Percentiles rank a stretch among this genome's conserved stretches.
Conservation (phyloP, 1,284 basidiomycete genomes). For the Ustilago tritici region DNA sequence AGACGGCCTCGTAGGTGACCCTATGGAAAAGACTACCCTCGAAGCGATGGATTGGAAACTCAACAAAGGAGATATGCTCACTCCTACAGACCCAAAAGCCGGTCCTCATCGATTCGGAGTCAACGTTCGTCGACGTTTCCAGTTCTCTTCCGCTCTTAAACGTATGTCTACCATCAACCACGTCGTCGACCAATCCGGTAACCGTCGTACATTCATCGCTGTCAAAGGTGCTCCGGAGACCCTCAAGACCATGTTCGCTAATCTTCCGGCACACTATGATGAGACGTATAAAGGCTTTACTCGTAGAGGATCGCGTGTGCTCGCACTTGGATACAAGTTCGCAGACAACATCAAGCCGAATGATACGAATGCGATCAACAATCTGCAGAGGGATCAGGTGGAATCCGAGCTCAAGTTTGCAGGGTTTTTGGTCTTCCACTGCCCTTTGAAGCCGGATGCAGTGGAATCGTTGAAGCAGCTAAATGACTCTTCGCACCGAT, state of each 20-base stretch:
- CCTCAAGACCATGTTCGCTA: slow-evolving; percentile 63
- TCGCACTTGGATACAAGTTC: slow-evolving; percentile 68
- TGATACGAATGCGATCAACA: slow-evolving; percentile 49
- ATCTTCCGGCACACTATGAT: slow-evolving; percentile 67
- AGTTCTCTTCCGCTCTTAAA: slow-evolving; percentile 68
- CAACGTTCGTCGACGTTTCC: slow-evolving; percentile 66
- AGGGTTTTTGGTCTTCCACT: slow-evolving; percentile 69
- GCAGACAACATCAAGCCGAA: slow-evolving; percentile 48
- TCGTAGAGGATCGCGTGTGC: slow-evolving; percentile 65
- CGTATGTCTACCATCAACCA: slow-evolving; percentile 67
- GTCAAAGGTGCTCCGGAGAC: slow-evolving; percentile 69
- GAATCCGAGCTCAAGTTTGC: slow-evolving; percentile 63
- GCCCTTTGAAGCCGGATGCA: slow-evolving; percentile 68
- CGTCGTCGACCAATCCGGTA: slow-evolving; percentile 48
- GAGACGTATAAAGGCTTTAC: slow-evolving; percentile 68
- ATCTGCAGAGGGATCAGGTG: slow-evolving; percentile 61
- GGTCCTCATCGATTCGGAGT: slow-evolving; percentile 50
- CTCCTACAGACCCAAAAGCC: slow-evolving; percentile 49
- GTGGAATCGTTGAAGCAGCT: slow-evolving; percentile 63
- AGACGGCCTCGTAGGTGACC: slow-evolving; percentile 91
- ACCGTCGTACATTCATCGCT: slow-evolving; percentile 55
- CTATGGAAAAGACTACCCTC: slow-evolving; percentile 98
- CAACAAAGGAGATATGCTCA: slow-evolving; percentile 74
- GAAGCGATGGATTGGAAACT: slow-evolving; percentile 92
- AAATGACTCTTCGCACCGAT: slow-evolving; percentile 68